Evolutionary conservation across 768 basidiomycete genomes (phyloP).

Genomic region (Hydnomerulius pinastri): DNA sequence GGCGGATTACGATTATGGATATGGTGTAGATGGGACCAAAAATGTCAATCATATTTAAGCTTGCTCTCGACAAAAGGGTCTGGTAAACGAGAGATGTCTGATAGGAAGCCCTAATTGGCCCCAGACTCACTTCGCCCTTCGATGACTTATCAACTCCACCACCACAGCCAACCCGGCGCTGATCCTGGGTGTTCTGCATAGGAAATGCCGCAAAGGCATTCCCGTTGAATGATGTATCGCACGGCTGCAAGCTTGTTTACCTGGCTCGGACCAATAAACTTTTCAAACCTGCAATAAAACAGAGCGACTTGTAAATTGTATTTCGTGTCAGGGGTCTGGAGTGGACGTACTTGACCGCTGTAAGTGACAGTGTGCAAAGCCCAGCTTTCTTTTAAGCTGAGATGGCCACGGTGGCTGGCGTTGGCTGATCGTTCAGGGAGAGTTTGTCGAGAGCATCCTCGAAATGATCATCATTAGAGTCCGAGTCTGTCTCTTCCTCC

Average conservation of each 20-base stretch:
- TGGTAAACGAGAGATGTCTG: too few species aligned
- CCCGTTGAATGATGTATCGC: neutral
- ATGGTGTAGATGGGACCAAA: constrained; percentile 18
- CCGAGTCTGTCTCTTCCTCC: constrained; percentile 37
- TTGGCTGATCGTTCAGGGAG: constrained; percentile 22
- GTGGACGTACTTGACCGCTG: constrained; percentile 2
- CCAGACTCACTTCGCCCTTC: neutral
- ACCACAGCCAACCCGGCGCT: neutral
- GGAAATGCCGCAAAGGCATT: neutral
- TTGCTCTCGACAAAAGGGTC: too few species aligned
- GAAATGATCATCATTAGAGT: constrained; percentile 49
- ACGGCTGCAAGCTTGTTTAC: neutral
- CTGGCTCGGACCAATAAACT: neutral
- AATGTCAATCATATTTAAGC: neutral
- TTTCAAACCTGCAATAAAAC: neutral
- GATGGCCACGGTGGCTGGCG: constrained; percentile 11
- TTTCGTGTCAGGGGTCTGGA: neutral
- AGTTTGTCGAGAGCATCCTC: constrained; percentile 72
- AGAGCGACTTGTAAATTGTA: neutral
- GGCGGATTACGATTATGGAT: constrained; percentile 24
- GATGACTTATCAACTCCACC: neutral
- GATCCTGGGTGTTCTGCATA: neutral
- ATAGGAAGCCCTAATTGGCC: too few species aligned
- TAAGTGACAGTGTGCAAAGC: neutral
- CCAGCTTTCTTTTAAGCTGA: constrained; percentile 14